phyloP scores from a whole-genome alignment of 108 stramenopile species.

The Stephanodiscus triporus region DNA sequence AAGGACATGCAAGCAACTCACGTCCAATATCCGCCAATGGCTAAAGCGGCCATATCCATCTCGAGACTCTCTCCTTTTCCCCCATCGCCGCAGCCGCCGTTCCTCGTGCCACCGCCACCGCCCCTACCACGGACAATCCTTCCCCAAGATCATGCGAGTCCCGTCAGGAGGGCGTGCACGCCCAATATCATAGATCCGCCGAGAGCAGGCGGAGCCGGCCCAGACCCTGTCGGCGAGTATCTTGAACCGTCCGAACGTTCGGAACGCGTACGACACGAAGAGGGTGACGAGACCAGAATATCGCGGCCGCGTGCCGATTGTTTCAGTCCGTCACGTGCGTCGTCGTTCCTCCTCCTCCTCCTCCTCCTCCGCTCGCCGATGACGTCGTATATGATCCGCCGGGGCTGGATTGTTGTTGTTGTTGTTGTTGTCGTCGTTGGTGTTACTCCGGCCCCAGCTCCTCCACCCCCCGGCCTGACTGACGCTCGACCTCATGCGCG shows the following conservation, averaged over 20 bases:
- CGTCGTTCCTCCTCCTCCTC: too few relatives aligned
- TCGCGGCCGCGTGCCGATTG: conserved; percentile 59
- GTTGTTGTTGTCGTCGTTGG: too few relatives aligned
- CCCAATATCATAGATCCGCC: conserved; percentile 70
- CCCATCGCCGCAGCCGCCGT: conserved; percentile 5
- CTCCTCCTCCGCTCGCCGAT: too few relatives aligned
- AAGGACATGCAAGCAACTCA: too few relatives aligned
- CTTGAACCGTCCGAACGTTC: conserved; percentile 84
- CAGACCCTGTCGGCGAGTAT: conserved; percentile 79
- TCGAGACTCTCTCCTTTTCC: neutral
- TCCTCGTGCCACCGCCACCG: neutral
- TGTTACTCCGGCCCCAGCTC: too few relatives aligned
- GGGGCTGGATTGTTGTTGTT: conserved; percentile 15
- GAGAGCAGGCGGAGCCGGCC: conserved; percentile 77
- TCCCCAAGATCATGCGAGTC: conserved; percentile 52
- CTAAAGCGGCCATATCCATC: conserved; percentile 27
- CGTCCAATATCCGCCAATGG: conserved; percentile 76
- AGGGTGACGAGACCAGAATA: conserved; percentile 82
- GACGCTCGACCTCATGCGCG: too few relatives aligned
- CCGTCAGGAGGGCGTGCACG: conserved; percentile 65
- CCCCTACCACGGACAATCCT: conserved; percentile 14
- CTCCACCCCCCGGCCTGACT: too few relatives aligned
- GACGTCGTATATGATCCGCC: conserved; percentile 35
- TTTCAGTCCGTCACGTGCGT: too few relatives aligned
- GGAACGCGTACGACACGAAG: conserved; percentile 66